Evolutionary conservation across 108 stramenopile species (phyloP).

Genomic region (Cyclotella kingstonii): DNA sequence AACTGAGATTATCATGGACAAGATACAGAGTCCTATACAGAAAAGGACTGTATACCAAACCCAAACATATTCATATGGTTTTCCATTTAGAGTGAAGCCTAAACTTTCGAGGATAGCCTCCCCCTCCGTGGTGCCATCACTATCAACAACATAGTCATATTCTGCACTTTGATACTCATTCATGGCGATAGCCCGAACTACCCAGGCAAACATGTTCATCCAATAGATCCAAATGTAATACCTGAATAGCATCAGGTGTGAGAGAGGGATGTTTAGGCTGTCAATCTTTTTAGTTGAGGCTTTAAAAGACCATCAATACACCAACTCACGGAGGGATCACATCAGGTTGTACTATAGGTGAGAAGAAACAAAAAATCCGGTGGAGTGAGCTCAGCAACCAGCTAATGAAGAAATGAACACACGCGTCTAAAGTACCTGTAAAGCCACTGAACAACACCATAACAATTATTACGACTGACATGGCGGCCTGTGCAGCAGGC

Average conservation of each 20-base stretch:
- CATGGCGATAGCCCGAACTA: slow-evolving; percentile 51
- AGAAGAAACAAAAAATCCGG: no score
- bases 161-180: slow-evolving; percentile 60
- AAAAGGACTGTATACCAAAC: slow-evolving; percentile 39
- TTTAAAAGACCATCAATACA: no score
- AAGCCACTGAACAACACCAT: slow-evolving; percentile 63
- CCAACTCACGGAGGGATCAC: slow-evolving; percentile 32
- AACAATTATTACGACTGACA: slow-evolving; percentile 52
- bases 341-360: slow-evolving; percentile 61
- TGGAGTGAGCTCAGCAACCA: no score
- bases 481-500: slow-evolving; percentile 49
- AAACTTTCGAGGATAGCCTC: slow-evolving; percentile 44
- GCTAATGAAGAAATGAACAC: no score
- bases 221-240: slow-evolving; percentile 71
- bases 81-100: slow-evolving; percentile 45
- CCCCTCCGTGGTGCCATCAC: slow-evolving; percentile 45
- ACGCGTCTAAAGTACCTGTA: no score
- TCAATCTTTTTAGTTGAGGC: no score
- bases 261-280: not conserved
- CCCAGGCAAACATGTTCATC: slow-evolving; percentile 63
- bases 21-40: slow-evolving; percentile 20
- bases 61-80: slow-evolving; percentile 45
- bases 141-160: slow-evolving; percentile 33
- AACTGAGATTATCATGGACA: slow-evolving; percentile 18
- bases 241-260: slow-evolving; percentile 1